These are phyloP conservation scores for Brassica carinata DNA, from an alignment of 345 rosid species.

Conservation along the genomic window DNA sequence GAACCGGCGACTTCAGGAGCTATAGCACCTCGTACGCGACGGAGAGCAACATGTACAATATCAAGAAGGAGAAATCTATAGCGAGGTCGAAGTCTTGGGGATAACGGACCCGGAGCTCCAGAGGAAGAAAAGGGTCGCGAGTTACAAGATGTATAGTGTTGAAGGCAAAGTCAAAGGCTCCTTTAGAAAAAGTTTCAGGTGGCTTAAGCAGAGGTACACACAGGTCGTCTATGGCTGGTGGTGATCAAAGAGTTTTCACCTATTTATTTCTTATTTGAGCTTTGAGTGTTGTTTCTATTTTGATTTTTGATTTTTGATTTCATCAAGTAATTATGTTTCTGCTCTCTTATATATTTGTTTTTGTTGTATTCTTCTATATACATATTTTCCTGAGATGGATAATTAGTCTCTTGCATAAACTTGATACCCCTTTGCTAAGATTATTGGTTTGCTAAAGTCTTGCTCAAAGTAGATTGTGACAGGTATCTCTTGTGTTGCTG, in stretches of 20 bases:
- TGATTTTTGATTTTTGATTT: neutral
- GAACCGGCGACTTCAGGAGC: slow-evolving; percentile 57
- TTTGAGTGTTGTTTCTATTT: neutral
- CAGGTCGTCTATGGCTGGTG: slow-evolving; percentile 86
- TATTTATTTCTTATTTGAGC: neutral
- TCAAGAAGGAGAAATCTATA: slow-evolving; percentile 62
- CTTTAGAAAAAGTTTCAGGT: slow-evolving; percentile 78
- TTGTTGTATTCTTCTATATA: slow-evolving; percentile 33
- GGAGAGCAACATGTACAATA: slow-evolving; percentile 34
- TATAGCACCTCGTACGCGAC: slow-evolving; percentile 64
- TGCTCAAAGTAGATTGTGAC: slow-evolving; percentile 5
- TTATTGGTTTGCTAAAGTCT: neutral
- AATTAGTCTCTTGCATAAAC: neutral
- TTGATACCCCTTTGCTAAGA: neutral
- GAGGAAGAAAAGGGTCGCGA: slow-evolving; percentile 94
- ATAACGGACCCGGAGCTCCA: slow-evolving; percentile 76
- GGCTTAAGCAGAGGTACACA: slow-evolving; percentile 83
- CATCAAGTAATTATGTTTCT: slow-evolving; percentile 33
- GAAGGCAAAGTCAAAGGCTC: slow-evolving; percentile 90
- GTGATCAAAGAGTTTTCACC: slow-evolving; percentile 37
- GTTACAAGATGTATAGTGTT: slow-evolving; percentile 82
- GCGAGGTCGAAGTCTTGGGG: slow-evolving; percentile 65
- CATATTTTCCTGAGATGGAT: neutral
- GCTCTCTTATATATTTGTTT: neutral
- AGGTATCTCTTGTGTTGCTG: neutral